Conservation (phyloP, 1,139 yeast genomes). For the Wickerhamiella infanticola region DNA sequence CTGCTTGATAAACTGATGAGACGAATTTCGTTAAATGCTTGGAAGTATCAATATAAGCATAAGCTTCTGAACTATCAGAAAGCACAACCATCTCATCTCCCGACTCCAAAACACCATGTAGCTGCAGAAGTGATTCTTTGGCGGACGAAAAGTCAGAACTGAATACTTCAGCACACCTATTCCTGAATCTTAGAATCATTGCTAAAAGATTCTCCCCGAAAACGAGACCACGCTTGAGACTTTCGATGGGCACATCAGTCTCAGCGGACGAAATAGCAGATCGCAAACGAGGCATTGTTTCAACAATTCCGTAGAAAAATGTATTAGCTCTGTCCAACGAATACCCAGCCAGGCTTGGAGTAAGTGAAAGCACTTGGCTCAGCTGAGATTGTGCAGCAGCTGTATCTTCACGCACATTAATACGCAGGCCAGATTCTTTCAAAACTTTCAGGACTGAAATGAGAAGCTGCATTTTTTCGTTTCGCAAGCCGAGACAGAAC, state of each 20-base stretch:
- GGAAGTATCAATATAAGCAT: constrained; percentile 34
- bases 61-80: constrained; percentile 47
- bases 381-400: constrained; percentile 47
- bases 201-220: constrained; percentile 58
- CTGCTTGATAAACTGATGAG: background rate
- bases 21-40: background rate
- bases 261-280: constrained; percentile 40
- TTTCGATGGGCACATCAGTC: constrained; percentile 61
- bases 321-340: constrained; percentile 35
- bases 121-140: constrained; percentile 16
- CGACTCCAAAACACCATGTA: constrained; percentile 38
- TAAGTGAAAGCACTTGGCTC: constrained; percentile 39
- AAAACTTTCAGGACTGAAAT: constrained; percentile 66
- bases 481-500: constrained; percentile 51
- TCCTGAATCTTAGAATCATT: constrained; percentile 28
- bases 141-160: background rate
- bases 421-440: constrained; percentile 57
- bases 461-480: constrained; percentile 62
- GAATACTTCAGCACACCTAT: constrained; percentile 1
- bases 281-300: constrained; percentile 65
- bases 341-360: constrained; percentile 17
- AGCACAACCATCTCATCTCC: constrained; percentile 56
- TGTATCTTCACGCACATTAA: constrained; percentile 49
- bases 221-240: constrained; percentile 63
- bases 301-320: constrained; percentile 56